Conservation (phyloP, 257 asterid genomes). For the Petrea volubilis region DNA sequence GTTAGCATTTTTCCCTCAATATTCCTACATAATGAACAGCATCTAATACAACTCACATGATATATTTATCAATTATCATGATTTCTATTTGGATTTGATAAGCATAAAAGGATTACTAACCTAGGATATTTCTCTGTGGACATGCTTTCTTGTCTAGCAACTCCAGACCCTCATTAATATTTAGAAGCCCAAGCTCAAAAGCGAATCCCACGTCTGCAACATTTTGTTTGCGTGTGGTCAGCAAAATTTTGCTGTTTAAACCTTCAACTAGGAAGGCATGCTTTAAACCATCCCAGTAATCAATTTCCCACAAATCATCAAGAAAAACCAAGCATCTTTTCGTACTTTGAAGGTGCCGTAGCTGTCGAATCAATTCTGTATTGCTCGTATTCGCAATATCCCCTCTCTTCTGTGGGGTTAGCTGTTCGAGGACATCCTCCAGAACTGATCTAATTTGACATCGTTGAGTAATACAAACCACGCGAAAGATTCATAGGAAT, state of each 20-base stretch:
- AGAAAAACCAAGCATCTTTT: neutral
- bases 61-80: neutral
- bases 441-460: neutral
- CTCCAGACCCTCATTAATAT: conserved; percentile 5
- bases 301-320: neutral
- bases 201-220: neutral
- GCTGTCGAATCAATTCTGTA: neutral
- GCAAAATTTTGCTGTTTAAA: conserved; percentile 1
- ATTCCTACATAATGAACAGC: neutral
- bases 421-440: neutral
- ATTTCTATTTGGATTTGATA: too few species aligned
- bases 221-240: conserved; percentile 14
- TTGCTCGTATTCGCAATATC: neutral
- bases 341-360: neutral
- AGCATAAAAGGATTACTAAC: neutral
- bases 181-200: neutral
- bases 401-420: neutral
- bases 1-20: too few species aligned
- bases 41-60: neutral
- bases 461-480: neutral
- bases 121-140: neutral
- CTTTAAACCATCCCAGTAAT: neutral
- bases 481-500: neutral
- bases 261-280: conserved; percentile 1
- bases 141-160: conserved; percentile 5